Evolutionary conservation across 2,329 filamentous ascomycete genomes (phyloP).

Genomic region (Annulohypoxylon truncatum): DNA sequence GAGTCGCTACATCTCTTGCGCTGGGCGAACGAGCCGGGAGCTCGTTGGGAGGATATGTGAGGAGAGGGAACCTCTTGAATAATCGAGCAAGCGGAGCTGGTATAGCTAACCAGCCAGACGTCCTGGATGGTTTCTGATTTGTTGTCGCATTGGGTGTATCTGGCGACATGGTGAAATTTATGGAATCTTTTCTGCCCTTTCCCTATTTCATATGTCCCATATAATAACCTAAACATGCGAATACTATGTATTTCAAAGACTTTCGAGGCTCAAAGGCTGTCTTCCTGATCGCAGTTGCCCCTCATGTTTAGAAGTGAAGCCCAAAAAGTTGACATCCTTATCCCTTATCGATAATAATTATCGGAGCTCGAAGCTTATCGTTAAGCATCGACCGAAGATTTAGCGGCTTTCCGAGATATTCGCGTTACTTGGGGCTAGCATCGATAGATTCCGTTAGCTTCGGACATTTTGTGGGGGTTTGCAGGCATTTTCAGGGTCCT

Average conservation of each 20-base stretch:
- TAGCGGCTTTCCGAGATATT: conserved; percentile 35
- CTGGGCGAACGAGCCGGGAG: conserved; percentile 66
- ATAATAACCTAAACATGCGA: background rate
- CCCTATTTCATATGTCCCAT: background rate
- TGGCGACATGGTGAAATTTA: conserved; percentile 26
- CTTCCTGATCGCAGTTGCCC: conserved; percentile 1
- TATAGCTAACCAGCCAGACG: conserved; percentile 63
- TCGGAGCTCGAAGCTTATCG: background rate
- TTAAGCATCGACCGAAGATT: conserved; percentile 25
- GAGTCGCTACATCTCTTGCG: conserved; percentile 60
- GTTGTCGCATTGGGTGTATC: conserved; percentile 24
- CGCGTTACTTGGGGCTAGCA: conserved; percentile 20
- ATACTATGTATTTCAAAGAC: too few relatives aligned
- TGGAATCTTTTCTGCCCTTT: background rate
- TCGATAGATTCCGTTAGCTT: conserved; percentile 21
- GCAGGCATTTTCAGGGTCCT: conserved; percentile 34
- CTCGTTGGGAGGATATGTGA: conserved; percentile 78
- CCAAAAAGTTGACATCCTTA: conserved; percentile 5
- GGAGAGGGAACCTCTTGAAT: conserved; percentile 86
- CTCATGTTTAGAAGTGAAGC: background rate
- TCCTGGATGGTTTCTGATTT: conserved; percentile 39
- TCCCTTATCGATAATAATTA: conserved; percentile 26
- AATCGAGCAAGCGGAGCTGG: conserved; percentile 82
- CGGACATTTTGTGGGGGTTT: conserved; percentile 31
- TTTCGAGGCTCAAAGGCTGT: background rate